phyloP scores from a whole-genome alignment of 768 basidiomycete genomes.

The Tulasnella sp. region DNA sequence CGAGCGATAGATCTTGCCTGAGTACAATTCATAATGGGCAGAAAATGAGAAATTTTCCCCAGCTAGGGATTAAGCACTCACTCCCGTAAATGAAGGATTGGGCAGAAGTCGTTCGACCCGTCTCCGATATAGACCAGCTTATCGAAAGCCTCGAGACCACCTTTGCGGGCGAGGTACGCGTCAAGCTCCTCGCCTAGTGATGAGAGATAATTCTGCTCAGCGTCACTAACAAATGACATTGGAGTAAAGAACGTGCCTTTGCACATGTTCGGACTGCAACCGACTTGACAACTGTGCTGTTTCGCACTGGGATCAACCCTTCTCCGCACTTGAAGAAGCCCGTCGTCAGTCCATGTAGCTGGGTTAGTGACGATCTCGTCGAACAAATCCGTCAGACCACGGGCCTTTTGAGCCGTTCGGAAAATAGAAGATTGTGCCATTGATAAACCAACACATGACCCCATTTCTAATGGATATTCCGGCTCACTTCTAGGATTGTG shows the following conservation, averaged over 20 bases:
- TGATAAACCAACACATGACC: not conserved
- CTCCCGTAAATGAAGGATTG: conserved; percentile 69
- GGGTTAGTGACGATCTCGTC: conserved; percentile 86
- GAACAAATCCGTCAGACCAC: conserved; percentile 63
- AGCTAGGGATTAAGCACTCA: conserved; percentile 27
- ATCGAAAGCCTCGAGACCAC: conserved; percentile 43
- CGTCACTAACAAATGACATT: not conserved
- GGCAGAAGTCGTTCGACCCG: conserved; percentile 92
- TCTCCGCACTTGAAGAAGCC: conserved; percentile 64
- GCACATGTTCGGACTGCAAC: conserved; percentile 97
- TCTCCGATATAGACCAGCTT: conserved; percentile 88
- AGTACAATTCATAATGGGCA: not conserved
- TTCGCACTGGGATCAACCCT: conserved; percentile 64
- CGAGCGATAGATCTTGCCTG: conserved; percentile 77
- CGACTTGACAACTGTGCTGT: conserved; percentile 75
- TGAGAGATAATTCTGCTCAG: not conserved
- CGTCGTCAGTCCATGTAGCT: conserved; percentile 64
- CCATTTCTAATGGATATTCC: too few relatives aligned
- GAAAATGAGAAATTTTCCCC: not conserved
- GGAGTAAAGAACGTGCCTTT: conserved; percentile 47
- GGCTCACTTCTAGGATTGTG: conserved; percentile 68
- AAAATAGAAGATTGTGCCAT: not conserved
- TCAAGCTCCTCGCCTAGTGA: conserved; percentile 80
- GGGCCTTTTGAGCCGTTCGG: conserved; percentile 40
- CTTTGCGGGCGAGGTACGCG: conserved; percentile 56